Conservation (phyloP, 1,284 basidiomycete species). For the Leccinum solheimii region DNA sequence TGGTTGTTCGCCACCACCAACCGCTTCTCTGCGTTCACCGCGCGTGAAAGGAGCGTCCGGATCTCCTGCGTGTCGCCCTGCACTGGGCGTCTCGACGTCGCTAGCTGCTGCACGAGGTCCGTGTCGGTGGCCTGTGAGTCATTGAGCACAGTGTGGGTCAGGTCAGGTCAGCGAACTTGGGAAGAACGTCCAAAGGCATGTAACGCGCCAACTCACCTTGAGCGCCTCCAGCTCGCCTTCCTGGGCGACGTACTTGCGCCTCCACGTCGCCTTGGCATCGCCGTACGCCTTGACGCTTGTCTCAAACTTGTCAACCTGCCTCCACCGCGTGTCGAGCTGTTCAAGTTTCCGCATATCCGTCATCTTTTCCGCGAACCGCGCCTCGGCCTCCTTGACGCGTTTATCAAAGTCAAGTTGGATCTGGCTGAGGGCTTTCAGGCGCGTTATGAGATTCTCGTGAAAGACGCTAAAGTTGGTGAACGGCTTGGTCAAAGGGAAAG, state of each 20-base stretch:
- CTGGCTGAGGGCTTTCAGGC: slow-evolving; percentile 80
- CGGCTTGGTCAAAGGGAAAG: slow-evolving; percentile 52
- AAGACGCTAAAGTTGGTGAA: slow-evolving; percentile 94
- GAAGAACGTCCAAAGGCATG: neutral
- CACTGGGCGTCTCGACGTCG: slow-evolving; percentile 64
- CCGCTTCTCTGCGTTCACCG: slow-evolving; percentile 80
- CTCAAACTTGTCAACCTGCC: slow-evolving; percentile 94
- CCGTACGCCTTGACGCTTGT: slow-evolving; percentile 80
- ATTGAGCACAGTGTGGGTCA: neutral
- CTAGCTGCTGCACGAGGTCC: slow-evolving; percentile 77
- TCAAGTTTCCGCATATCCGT: slow-evolving; percentile 72
- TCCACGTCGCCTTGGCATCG: slow-evolving; percentile 85
- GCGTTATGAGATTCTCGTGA: slow-evolving; percentile 88
- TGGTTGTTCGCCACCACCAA: slow-evolving; percentile 82
- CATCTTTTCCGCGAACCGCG: slow-evolving; percentile 68
- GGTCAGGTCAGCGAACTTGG: neutral
- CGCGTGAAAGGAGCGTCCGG: slow-evolving; percentile 68
- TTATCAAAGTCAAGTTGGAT: slow-evolving; percentile 88
- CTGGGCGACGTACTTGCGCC: slow-evolving; percentile 77
- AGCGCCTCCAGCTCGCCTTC: slow-evolving; percentile 88
- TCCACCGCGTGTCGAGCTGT: slow-evolving; percentile 78
- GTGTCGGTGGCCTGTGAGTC: slow-evolving; percentile 62
- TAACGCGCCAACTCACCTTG: slow-evolving; percentile 50
- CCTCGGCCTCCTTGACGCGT: slow-evolving; percentile 80
- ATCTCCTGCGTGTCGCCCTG: slow-evolving; percentile 72